phyloP scores from a whole-genome alignment of 345 rosid genomes.

The Euphorbia tirucalli region DNA sequence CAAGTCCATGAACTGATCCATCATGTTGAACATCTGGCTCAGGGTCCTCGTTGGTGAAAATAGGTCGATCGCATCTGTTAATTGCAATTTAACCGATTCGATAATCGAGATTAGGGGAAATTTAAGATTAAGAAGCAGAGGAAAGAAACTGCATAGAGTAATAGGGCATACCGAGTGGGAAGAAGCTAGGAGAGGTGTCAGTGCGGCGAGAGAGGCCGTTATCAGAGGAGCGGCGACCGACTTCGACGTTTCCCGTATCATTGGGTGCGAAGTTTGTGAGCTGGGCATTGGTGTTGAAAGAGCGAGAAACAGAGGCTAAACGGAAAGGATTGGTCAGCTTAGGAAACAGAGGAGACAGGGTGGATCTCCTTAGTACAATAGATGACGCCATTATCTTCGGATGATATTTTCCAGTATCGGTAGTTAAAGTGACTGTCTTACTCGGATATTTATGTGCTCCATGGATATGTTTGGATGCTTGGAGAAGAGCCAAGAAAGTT shows the following conservation, averaged over 20 bases:
- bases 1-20: conserved; percentile 58
- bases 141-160: not conserved
- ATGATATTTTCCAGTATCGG: not conserved
- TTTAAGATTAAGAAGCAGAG: not conserved
- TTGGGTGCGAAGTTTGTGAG: conserved; percentile 20
- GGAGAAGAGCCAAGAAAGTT: conserved; percentile 10
- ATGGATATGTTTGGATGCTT: not conserved
- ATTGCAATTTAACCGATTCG: not conserved
- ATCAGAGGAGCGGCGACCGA: conserved; percentile 23
- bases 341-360: conserved; percentile 24
- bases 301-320: conserved; percentile 22
- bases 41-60: conserved; percentile 58
- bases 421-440: not conserved
- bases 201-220: conserved; percentile 21
- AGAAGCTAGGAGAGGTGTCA: conserved; percentile 12
- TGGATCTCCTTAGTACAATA: conserved; percentile 28
- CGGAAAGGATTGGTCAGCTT: conserved; percentile 25
- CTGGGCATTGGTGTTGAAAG: conserved; percentile 41
- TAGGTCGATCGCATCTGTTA: conserved; percentile 28
- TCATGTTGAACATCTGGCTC: conserved; percentile 60
- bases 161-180: conserved; percentile 24
- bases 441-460: not conserved
- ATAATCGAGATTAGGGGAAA: not conserved
- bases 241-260: conserved; percentile 20
- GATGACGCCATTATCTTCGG: conserved; percentile 37